Base-by-base conservation (phyloP, 2,329 filamentous ascomycete species). In the Diaporthe destruens region DNA sequence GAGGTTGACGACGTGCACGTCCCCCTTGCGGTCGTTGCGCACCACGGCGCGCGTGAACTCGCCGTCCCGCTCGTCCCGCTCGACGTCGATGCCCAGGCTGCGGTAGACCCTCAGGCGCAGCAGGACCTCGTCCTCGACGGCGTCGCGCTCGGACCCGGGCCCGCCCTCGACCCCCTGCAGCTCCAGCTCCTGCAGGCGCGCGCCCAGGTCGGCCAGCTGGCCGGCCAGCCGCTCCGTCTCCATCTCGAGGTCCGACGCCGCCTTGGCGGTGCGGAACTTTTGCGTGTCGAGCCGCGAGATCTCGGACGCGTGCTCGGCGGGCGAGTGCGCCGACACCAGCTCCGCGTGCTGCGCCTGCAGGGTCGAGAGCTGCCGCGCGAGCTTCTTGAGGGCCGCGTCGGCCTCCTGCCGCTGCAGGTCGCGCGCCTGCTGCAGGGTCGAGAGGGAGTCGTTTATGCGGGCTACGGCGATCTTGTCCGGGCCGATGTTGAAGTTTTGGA, bases 251-350 rank as follows among this genome's bases (percentile, higher is more conserved):
- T 98, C 96, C 1, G 90, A 92, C 0, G 94, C 94, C 20, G 93
- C 91, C 83, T 98, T 98, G n/a, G 96, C 96, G 72, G 94, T 92
- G 77, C 95, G 92, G 84, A 98, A 98, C 80, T 98, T 98, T 77
- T 95, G 91, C 1, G 94, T 97, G 83, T 98, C 96, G 74, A 98
- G 91, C 53, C 92, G 89, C 25, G 96, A 88, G 75, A 98, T 98
- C 79, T 94, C 90, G 47, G 91, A 91, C 7, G 95, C 94, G 84
- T 98, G 96, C 73, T 90, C 90, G 7, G 92, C 88, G 0, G 93
- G 90, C 75, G 94, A 94, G 85, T 97, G 94, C 3, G 91, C 85
- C 0, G 90, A 84, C 0, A 94, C 86, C 0, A 94, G 92, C 82
- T 97, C 94, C 70, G 89, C 87, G 84, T 97, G 92, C 79, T 96